Evolutionary conservation across 2,329 filamentous ascomycete genomes (phyloP).

Genomic region (Trichoderma sp.): DNA sequence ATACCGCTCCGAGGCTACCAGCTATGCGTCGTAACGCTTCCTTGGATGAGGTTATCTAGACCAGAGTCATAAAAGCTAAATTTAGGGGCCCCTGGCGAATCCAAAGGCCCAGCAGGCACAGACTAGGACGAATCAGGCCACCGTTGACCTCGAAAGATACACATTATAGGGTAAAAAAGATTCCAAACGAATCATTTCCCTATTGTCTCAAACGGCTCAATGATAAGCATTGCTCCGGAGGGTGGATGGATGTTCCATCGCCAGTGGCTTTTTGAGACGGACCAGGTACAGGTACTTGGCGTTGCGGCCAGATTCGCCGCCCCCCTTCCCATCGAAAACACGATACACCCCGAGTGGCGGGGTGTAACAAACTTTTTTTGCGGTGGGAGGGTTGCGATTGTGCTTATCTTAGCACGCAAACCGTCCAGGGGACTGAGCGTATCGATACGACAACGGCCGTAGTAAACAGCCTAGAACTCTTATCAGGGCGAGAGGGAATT

Average conservation of each 20-base stretch:
- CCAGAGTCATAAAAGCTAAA: not conserved
- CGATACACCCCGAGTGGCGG: conserved; percentile 1
- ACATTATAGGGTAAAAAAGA: not conserved
- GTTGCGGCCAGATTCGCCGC: not conserved
- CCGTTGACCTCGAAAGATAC: not conserved
- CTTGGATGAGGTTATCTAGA: not conserved
- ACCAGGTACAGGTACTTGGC: conserved; percentile 1
- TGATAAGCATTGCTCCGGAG: conserved; percentile 1
- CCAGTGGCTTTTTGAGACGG: not conserved
- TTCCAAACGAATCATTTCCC: not conserved
- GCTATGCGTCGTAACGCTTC: not conserved
- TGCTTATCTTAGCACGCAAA: conserved; percentile 11
- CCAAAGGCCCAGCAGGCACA: not conserved
- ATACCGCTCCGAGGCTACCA: not conserved
- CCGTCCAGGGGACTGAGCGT: conserved; percentile 1
- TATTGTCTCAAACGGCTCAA: not conserved
- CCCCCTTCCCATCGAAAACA: conserved; percentile 13
- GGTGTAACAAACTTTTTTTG: conserved; percentile 15
- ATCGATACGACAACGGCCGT: conserved; percentile 3
- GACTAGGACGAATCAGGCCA: not conserved
- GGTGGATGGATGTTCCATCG: not conserved
- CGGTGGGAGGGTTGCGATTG: not conserved
- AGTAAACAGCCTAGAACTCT: not conserved
- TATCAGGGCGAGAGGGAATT: conserved; percentile 1
- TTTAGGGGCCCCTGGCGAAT: not conserved